Evolutionary conservation across 2,329 filamentous ascomycete species (phyloP), one percentile per base, ranked within the genome.

Genomic region (Rhytidhysteron rufulum): DNA sequence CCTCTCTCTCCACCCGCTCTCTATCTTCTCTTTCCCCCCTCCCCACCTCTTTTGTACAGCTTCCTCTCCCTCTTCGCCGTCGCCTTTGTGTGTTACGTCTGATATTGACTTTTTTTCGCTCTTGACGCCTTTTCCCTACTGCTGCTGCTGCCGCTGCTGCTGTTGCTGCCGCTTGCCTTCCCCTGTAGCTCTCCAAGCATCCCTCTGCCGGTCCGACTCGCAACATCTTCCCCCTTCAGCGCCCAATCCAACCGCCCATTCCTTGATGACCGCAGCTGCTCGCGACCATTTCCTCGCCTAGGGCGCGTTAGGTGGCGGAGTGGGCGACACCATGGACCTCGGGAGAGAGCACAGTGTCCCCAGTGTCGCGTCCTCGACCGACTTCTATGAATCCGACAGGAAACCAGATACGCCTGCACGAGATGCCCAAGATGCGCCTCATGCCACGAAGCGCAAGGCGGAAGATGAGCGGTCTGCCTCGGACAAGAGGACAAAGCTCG

Each of bases 371-470:
- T 64, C 61, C 35, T 65, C 61, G 24, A 49, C 59, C 41, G 61
- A 65, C 49, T 62, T 65, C 44, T 65, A 65, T 45, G 54, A 53
- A 31, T 52, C 55, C 24, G 58, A 60, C 32, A 48, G 21, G 45
- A 51, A 49, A 39, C 43, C 55, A 15, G 41, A 42, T 24, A 40
- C 52, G 13, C 44, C 48, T 8, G 42, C 51, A n/a, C 17, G 27
- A 34, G 37, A 47, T 18, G 41, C 45, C 34, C 52, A 43, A 1
- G 39, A 40, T 33, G 44, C 48, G 24, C 41, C 47, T 19, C 33
- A 39, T 13, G 29, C 47, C 34, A 18, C 41, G n/a, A 66, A 67
- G 55, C 64, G 63, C 57, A 66, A 65, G 49, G 59, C 62, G 31
- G 57, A 60, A 22, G 50, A 51, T 10, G 17, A 37, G 25, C 43